These are phyloP conservation scores for Megacollybia marginata DNA, from an alignment of 768 basidiomycete species.

Conservation along the genomic window DNA sequence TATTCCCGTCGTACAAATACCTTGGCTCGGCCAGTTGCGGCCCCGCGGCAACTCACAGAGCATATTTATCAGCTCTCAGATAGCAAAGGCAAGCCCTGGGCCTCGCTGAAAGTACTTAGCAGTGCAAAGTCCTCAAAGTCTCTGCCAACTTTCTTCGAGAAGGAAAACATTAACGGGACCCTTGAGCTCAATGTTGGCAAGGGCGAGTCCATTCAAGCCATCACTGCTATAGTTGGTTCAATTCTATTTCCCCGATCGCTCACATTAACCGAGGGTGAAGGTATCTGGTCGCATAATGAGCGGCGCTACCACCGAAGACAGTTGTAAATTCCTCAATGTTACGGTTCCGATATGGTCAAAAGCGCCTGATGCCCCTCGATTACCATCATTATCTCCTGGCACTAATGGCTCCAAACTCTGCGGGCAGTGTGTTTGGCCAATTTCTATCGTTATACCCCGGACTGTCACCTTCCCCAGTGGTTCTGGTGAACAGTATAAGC, in stretches of 20 bases:
- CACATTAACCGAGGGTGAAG: too few relatives aligned
- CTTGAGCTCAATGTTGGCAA: background rate
- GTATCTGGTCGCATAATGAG: background rate
- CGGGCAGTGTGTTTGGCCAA: background rate
- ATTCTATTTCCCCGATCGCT: too few relatives aligned
- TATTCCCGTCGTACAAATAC: background rate
- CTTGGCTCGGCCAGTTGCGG: background rate
- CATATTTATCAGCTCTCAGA: background rate
- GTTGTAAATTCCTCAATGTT: background rate
- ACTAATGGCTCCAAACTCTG: background rate
- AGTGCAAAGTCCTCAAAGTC: background rate
- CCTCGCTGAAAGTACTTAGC: background rate
- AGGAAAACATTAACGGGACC: background rate
- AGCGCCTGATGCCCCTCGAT: background rate
- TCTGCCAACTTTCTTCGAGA: background rate
- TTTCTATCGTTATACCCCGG: background rate
- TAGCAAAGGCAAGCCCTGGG: background rate
- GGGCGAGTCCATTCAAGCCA: background rate
- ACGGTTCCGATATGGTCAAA: too few relatives aligned
- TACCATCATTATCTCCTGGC: background rate
- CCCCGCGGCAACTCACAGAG: background rate
- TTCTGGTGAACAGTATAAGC: conserved; percentile 1
- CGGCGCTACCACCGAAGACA: background rate
- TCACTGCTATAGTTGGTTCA: background rate
- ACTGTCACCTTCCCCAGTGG: background rate